Evolutionary conservation across 306 rosid genomes (phyloP).

Genomic region (Senna tora): DNA sequence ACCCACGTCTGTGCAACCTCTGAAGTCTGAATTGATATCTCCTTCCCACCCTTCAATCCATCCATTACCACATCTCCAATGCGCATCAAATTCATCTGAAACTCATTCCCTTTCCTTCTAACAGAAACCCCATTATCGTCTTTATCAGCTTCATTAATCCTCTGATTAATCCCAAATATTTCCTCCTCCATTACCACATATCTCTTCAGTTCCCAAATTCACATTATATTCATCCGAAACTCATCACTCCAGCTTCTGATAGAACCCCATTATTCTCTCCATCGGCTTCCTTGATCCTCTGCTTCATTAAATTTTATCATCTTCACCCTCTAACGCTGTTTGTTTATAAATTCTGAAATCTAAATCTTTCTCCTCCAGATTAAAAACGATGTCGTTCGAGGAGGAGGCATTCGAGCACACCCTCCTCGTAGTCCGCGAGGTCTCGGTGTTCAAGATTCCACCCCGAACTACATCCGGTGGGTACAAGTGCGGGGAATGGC

Average conservation of each 20-base stretch:
- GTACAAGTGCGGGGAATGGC: constrained; percentile 98
- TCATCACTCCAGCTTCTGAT: not conserved
- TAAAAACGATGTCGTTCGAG: constrained; percentile 80
- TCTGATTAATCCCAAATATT: not conserved
- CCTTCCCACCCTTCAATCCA: not conserved
- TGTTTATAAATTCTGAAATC: not conserved
- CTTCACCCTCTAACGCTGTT: not conserved
- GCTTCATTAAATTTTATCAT: not conserved
- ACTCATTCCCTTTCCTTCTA: not conserved
- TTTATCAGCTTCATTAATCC: not conserved
- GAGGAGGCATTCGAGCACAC: constrained; percentile 94
- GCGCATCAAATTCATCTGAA: not conserved
- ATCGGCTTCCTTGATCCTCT: not conserved
- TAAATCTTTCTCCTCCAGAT: not conserved
- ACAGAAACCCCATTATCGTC: not conserved
- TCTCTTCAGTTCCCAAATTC: not conserved
- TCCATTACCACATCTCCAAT: not conserved
- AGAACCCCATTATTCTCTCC: not conserved
- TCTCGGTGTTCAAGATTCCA: constrained; percentile 92
- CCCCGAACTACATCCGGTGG: constrained; percentile 92
- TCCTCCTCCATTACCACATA: not conserved
- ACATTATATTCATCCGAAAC: not conserved
- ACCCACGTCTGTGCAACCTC: not conserved
- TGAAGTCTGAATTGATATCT: not conserved
- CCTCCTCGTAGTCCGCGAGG: constrained; percentile 93